Conservation (phyloP, 2,329 filamentous ascomycete species). For the Beauveria bassiana region DNA sequence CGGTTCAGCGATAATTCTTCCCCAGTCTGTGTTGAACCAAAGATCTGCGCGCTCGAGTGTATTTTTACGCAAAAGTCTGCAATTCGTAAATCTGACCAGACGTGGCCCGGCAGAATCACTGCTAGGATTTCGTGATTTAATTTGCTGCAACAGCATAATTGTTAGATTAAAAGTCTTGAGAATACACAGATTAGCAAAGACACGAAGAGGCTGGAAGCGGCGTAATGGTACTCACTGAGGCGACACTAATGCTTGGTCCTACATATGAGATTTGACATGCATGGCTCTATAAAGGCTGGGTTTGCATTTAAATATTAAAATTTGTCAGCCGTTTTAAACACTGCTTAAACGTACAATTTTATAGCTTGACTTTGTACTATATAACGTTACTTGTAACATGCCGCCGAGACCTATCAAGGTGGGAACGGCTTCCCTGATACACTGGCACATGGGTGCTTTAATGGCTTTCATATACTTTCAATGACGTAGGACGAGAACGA, state of each 20-base stretch:
- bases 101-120: no score
- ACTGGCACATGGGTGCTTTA: not conserved
- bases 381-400: not conserved
- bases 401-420: not conserved
- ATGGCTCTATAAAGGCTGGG: not conserved
- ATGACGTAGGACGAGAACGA: not conserved
- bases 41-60: not conserved
- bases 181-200: not conserved
- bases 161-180: not conserved
- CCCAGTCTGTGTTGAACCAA: not conserved
- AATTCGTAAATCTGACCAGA: not conserved
- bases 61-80: not conserved
- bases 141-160: not conserved
- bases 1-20: not conserved
- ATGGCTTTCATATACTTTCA: not conserved
- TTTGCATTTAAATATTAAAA: not conserved
- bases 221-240: not conserved
- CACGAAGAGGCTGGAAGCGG: not conserved
- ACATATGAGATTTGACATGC: no score
- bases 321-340: not conserved
- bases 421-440: not conserved
- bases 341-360: not conserved
- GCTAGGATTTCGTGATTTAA: not conserved
- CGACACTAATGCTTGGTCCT: not conserved
- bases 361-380: not conserved